Base-by-base conservation (phyloP, 1,284 basidiomycete genomes). In the Pseudozyma pruni region DNA sequence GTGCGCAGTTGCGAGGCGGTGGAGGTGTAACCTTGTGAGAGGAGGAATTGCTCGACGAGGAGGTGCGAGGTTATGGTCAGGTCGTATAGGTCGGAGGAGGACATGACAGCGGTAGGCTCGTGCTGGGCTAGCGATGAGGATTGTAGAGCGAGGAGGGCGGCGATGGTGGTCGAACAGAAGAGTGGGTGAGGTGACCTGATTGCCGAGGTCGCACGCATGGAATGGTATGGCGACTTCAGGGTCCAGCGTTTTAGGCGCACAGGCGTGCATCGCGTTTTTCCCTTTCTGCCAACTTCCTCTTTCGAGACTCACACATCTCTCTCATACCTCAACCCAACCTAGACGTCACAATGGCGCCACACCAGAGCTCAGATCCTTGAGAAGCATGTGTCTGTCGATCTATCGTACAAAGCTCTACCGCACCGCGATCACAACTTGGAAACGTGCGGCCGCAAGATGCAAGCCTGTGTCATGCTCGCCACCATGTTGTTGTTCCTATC, bases 381-480 rank as follows among this genome's bases (percentile, higher is more conserved):
- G 11, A 11, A 29, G 27, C 7, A 29, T 7, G 11, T 11, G 11
- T 29, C 11, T 11, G 11, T 29, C 6, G 27, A 29, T 29, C 6
- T 29, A 29, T 29, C 7, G 6, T 34, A 32, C 31, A 14, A 34
- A 34, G 33, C 6, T 16, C 33, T 9, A 1, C 8, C 27, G 8
- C 4, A 25, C 5, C 4, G 0, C 8, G 11, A 8, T 16, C 37
- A 61, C 37, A 64, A 38, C 17, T 40, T 64, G 31, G 31, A 31
- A 25, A 23, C 11, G 25, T 53, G 61, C 23, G 58, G 56, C 16
- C 72, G 17, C 19, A 76, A 49, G 1, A 76, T 58, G 32, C 69
- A 71, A 44, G 59, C 63, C 53, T 78, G 76, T 19, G 67, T 60
- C 44, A 66, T 72, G 20, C 53, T 57, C 3, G 70, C 75, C 13